These are phyloP conservation scores for Apiotrichum sp. DNA, from an alignment of 1,284 basidiomycete genomes.

Conservation along the genomic window DNA sequence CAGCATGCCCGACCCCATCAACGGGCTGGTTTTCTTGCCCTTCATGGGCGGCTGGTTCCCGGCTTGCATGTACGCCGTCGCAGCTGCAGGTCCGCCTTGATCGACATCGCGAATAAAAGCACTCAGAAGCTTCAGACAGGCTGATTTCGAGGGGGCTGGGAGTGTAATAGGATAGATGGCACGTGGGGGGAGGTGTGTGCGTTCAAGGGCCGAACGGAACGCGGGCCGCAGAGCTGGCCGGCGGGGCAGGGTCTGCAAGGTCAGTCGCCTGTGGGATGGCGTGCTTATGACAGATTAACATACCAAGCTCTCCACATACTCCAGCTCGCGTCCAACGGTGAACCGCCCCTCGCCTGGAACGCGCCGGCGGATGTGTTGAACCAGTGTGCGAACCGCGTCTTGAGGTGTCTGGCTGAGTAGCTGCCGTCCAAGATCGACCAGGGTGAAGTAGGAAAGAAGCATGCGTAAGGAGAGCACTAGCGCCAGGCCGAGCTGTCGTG, in stretches of 20 bases:
- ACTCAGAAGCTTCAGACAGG: constrained; percentile 34
- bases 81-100: constrained; percentile 17
- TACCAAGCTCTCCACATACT: constrained; percentile 38
- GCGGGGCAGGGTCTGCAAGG: constrained; percentile 22
- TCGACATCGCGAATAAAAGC: constrained; percentile 30
- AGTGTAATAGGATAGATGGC: constrained; percentile 33
- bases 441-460: constrained; percentile 43
- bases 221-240: constrained; percentile 41
- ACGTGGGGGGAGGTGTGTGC: constrained; percentile 31
- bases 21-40: constrained; percentile 3
- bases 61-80: constrained; percentile 8
- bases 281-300: constrained; percentile 5
- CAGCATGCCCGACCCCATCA: not conserved
- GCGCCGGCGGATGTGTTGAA: constrained; percentile 41
- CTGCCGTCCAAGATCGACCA: constrained; percentile 37
- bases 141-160: constrained; percentile 41
- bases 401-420: constrained; percentile 30
- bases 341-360: constrained; percentile 41
- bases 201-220: constrained; percentile 40
- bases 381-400: constrained; percentile 41
- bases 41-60: not conserved
- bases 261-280: not conserved
- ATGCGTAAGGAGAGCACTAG: constrained; percentile 42
- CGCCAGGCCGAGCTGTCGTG: constrained; percentile 32
- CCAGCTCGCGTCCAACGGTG: constrained; percentile 40